Evolutionary conservation across 2,329 filamentous ascomycete genomes (phyloP).

Genomic region (Calonectria naviculata): DNA sequence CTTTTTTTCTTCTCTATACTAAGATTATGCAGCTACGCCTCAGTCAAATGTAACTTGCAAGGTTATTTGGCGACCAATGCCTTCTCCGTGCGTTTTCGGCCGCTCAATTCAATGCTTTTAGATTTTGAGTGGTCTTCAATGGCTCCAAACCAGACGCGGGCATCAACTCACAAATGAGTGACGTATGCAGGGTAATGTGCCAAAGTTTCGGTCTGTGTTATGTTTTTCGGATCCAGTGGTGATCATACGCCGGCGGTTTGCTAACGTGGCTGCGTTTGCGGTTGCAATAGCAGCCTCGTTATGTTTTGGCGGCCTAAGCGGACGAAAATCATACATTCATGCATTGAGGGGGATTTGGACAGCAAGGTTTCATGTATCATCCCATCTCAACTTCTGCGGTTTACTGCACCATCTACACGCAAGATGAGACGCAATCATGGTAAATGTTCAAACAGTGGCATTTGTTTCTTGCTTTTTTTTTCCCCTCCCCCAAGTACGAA

Average conservation of each 20-base stretch:
- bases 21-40: no score
- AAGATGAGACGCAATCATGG: neutral
- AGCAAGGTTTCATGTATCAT: slow-evolving; percentile 5
- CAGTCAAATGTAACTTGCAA: neutral
- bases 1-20: no score
- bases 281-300: neutral
- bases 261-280: neutral
- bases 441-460: neutral
- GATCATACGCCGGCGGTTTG: neutral
- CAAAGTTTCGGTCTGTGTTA: neutral
- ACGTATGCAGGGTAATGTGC: neutral
- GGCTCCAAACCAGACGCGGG: neutral
- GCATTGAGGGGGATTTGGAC: neutral
- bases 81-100: neutral
- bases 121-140: no score
- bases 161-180: neutral
- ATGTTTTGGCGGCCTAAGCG: neutral
- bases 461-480: neutral
- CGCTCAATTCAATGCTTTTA: neutral
- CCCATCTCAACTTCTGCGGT: neutral
- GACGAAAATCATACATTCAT: neutral
- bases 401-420: neutral
- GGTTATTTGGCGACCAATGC: no score
- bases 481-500: no score
- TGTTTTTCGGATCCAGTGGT: neutral